A percentile compares a stretch with the other conserved stretches of the same genome.
Conservation (phyloP, 306 rosid genomes). For the Vicia villosa region DNA sequence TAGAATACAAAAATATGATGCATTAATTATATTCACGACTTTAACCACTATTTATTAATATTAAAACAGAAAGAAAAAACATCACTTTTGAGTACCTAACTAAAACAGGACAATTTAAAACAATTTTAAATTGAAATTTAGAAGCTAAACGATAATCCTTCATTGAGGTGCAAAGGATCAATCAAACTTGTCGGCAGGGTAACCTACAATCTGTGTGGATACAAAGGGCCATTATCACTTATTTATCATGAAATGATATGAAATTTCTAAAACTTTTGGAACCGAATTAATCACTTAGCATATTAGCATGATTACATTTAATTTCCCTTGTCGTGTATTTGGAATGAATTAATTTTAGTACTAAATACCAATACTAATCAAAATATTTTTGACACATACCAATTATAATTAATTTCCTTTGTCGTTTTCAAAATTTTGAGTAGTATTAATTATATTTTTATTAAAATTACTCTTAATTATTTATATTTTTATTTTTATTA, state of each 20-base stretch:
- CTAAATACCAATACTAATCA: background rate
- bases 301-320: background rate
- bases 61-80: background rate
- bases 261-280: constrained; percentile 7
- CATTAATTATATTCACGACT: constrained; percentile 1
- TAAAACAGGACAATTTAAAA: background rate
- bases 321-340: background rate
- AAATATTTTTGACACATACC: background rate
- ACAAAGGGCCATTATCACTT: constrained; percentile 3
- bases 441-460: too few species aligned
- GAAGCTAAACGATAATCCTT: constrained; percentile 11
- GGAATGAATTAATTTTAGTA: too few species aligned
- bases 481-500: too few species aligned
- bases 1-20: background rate
- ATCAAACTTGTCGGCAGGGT: constrained; percentile 40
- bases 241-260: background rate
- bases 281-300: background rate
- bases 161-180: constrained; percentile 34
- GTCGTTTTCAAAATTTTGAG: too few species aligned
- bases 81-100: background rate
- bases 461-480: too few species aligned
- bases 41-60: constrained; percentile 13
- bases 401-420: background rate
- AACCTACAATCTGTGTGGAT: background rate
- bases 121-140: background rate